Percentiles rank a stretch among this genome's conserved stretches.
Conservation (phyloP, 257 asterid species). For the Solanum dulcamara region DNA sequence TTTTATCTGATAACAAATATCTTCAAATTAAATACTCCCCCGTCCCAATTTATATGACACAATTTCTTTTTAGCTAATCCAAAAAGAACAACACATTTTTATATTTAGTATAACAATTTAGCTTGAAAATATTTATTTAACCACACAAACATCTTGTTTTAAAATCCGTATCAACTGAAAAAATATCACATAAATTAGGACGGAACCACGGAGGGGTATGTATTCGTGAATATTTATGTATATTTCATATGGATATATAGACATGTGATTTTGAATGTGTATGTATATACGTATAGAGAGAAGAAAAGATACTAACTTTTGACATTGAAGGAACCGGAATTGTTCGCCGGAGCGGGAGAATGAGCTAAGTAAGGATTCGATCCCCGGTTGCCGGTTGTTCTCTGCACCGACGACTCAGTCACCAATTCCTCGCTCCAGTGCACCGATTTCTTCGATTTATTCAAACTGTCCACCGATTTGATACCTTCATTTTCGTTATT, state of each 20-base stretch:
- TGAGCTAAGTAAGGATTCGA: constrained; percentile 54
- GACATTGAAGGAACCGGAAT: constrained; percentile 46
- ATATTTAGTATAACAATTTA: no score
- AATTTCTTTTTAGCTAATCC: no score
- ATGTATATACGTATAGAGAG: background rate
- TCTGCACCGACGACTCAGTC: constrained; percentile 40
- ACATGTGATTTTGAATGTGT: background rate
- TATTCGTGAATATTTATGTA: no score
- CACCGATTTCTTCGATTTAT: constrained; percentile 62
- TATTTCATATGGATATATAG: no score
- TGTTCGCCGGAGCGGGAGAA: constrained; percentile 32
- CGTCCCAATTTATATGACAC: no score
- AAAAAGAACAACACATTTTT: no score
- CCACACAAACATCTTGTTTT: no score
- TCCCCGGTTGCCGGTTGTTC: constrained; percentile 20
- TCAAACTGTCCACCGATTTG: constrained; percentile 21
- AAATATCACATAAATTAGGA: no score
- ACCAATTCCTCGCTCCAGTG: constrained; percentile 76
- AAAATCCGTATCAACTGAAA: no score
- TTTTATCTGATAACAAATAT: constrained; percentile 29
- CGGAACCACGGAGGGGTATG: no score
- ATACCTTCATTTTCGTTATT: constrained; percentile 11
- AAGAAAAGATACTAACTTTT: constrained; percentile 34
- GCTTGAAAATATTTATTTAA: no score
- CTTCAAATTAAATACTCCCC: no score